Evolutionary conservation across 805 yeast species (phyloP).

Genomic region (Yamadazyma phyllophila): DNA sequence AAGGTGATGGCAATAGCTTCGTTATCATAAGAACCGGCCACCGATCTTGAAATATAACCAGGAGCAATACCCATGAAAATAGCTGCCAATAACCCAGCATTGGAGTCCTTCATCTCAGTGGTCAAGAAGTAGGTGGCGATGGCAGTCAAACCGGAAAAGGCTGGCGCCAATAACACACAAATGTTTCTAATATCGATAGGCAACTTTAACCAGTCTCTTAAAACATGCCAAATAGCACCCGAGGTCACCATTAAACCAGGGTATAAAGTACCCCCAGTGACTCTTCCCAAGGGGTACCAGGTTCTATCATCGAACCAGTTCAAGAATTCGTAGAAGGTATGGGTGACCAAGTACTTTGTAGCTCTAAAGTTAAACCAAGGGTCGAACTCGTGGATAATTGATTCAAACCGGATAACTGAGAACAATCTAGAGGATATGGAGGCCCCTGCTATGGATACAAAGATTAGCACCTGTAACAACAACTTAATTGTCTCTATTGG

Average conservation of each 20-base stretch:
- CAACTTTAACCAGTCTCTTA: constrained; percentile 59
- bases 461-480: constrained; percentile 62
- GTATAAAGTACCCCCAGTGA: constrained; percentile 96
- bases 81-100: constrained; percentile 91
- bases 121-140: constrained; percentile 85
- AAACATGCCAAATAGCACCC: constrained; percentile 79
- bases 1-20: constrained; percentile 98
- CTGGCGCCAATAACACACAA: constrained; percentile 96
- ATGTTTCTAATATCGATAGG: constrained; percentile 94
- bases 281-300: constrained; percentile 99
- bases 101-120: constrained; percentile 81
- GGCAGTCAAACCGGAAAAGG: constrained; percentile 90
- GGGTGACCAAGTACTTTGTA: constrained; percentile 81
- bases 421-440: constrained; percentile 89
- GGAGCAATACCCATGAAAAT: constrained; percentile 97
- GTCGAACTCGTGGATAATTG: constrained; percentile 96
- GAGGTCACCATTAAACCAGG: constrained; percentile 98
- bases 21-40: constrained; percentile 97
- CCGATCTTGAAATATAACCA: constrained; percentile 96
- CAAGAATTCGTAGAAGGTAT: constrained; percentile 85
- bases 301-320: constrained; percentile 99
- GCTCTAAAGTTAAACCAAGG: constrained; percentile 98
- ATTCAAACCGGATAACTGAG: constrained; percentile 94
- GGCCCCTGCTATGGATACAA: constrained; percentile 81
- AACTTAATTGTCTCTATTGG: constrained; percentile 37